These are phyloP conservation scores for Rostrohypoxylon terebratum DNA, from an alignment of 495 filamentous ascomycete genomes.

Conservation along the genomic window DNA sequence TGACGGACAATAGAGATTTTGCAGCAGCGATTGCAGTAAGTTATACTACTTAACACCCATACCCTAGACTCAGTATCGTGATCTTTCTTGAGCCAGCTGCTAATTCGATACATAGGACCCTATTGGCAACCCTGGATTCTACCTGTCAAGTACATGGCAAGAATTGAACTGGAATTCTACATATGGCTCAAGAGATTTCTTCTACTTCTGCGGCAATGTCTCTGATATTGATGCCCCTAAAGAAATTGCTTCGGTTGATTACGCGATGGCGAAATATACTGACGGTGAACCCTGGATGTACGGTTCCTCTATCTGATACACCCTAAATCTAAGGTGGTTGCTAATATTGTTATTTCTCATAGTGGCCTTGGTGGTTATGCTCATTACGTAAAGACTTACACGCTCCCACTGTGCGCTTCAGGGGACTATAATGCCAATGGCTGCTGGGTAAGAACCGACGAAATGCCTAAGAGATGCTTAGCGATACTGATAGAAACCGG, in stretches of 20 bases:
- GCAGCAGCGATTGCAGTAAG: slow-evolving; percentile 56
- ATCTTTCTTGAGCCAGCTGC: neutral
- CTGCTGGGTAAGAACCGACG: slow-evolving; percentile 51
- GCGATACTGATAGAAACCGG: neutral
- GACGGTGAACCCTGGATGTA: slow-evolving; percentile 61
- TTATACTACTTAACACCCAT: neutral
- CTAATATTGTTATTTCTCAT: slow-evolving; percentile 10
- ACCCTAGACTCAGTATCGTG: neutral
- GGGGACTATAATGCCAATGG: slow-evolving; percentile 56
- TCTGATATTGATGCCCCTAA: slow-evolving; percentile 58
- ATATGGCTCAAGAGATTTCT: slow-evolving; percentile 58
- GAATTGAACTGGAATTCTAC: slow-evolving; percentile 59
- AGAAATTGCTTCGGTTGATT: slow-evolving; percentile 56
- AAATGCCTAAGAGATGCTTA: neutral
- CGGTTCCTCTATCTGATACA: neutral
- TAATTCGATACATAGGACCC: slow-evolving; percentile 44
- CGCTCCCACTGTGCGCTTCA: slow-evolving; percentile 55
- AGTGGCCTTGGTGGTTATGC: slow-evolving; percentile 59
- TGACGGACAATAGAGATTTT: slow-evolving; percentile 58
- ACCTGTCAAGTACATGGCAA: slow-evolving; percentile 63
- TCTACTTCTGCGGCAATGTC: slow-evolving; percentile 62
- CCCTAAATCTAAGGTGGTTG: neutral
- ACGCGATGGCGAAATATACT: slow-evolving; percentile 57
- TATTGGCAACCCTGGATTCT: slow-evolving; percentile 61
- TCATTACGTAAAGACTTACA: slow-evolving; percentile 58